These are phyloP conservation scores for Mycena filopes DNA, from an alignment of 768 basidiomycete species.

Conservation along the genomic window DNA sequence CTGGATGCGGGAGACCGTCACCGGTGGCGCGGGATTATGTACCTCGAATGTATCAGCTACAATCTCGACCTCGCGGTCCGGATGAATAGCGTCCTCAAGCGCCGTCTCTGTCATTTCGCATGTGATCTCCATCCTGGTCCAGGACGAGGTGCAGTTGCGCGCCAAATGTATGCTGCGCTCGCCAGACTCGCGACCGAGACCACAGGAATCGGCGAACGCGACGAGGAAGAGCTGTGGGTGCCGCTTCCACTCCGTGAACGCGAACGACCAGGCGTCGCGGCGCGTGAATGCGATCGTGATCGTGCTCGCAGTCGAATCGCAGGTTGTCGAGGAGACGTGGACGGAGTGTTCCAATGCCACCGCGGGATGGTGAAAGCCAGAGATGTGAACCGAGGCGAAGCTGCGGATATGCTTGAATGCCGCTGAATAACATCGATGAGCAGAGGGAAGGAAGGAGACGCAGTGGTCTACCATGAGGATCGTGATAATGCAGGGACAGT, in stretches of 20 bases:
- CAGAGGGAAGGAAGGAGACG: background rate
- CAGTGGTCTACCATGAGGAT: conserved; percentile 2
- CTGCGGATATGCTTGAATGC: background rate
- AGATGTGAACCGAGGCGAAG: conserved; percentile 12
- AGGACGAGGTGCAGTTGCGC: background rate
- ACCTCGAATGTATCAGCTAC: no score
- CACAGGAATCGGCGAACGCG: conserved; percentile 9
- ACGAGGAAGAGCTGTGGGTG: background rate
- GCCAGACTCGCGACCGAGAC: conserved; percentile 2
- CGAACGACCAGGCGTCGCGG: background rate
- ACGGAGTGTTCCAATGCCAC: conserved; percentile 8
- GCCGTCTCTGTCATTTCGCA: no score
- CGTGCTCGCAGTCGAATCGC: background rate
- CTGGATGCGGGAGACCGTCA: no score
- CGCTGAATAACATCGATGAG: background rate
- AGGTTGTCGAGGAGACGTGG: background rate
- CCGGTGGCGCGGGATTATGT: no score
- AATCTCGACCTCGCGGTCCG: no score
- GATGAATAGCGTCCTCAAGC: no score
- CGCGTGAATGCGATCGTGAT: background rate
- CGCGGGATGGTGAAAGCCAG: background rate
- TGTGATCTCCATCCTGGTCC: no score
- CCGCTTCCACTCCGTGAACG: background rate
- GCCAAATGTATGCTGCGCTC: conserved; percentile 9
- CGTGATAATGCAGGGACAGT: conserved; percentile 6